phyloP scores from a whole-genome alignment of 1,284 basidiomycete species.

The Cryptococcus sp. region DNA sequence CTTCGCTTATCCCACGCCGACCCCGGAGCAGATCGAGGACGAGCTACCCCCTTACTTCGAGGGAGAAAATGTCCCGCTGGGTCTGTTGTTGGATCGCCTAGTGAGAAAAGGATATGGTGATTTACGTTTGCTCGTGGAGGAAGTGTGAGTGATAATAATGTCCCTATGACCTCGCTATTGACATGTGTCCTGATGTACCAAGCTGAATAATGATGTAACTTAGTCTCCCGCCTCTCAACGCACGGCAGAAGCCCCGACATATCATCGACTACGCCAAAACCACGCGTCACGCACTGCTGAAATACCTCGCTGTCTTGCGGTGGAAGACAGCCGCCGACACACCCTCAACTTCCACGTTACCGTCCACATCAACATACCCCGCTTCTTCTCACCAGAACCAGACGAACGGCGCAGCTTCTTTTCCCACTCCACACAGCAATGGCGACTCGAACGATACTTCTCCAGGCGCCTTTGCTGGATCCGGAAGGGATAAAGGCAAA shows the following conservation, averaged over 20 bases:
- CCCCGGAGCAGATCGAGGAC: constrained; percentile 39
- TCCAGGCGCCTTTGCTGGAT: constrained; percentile 28
- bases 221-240: constrained; percentile 25
- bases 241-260: constrained; percentile 39
- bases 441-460: constrained; percentile 41
- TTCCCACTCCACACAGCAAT: constrained; percentile 47
- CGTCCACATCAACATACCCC: constrained; percentile 3
- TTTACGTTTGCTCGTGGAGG: constrained; percentile 33
- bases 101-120: constrained; percentile 41
- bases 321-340: constrained; percentile 49
- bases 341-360: constrained; percentile 7
- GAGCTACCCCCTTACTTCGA: constrained; percentile 49
- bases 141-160: constrained; percentile 33
- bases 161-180: not conserved
- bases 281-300: constrained; percentile 46
- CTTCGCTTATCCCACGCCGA: constrained; percentile 46
- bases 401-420: constrained; percentile 21
- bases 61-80: constrained; percentile 41
- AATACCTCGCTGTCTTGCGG: constrained; percentile 48
- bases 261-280: constrained; percentile 47
- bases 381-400: constrained; percentile 1
- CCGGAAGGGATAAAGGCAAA: constrained; percentile 42
- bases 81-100: constrained; percentile 39
- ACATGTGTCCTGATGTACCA: not conserved
- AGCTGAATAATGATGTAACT: constrained; percentile 2